Base-by-base conservation (phyloP, 352 stramenopile genomes). In the Plasmopara muralis region DNA sequence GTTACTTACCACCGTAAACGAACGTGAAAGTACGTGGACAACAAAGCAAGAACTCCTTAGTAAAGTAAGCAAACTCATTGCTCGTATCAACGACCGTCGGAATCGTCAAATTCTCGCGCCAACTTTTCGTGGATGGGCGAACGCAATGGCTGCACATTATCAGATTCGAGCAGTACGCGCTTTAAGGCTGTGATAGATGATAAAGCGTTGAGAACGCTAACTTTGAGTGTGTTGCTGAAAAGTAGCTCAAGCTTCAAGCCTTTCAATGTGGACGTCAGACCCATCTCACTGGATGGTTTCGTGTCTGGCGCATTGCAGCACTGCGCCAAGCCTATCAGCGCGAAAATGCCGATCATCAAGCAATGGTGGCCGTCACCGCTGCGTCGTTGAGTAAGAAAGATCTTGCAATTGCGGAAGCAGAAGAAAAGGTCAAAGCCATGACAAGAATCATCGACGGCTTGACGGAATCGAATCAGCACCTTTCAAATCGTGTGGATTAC, bases 381-480 rank as follows among this genome's bases (percentile, higher is more conserved):
- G 66, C 80, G 38, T 87, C 79, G 14, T 64, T 88, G 12, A 88
- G 75, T 35, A 78, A 77, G 35, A 92, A 92, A 54, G 81, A 89
- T 46, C 77, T 87, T 13, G 57, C 74, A 47, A 78, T 92, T 39
- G 68, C 67, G 0, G 74, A 87, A 20, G 64, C 71, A 9, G 73
- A 87, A 45, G 70, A 64, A 14, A 88, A 87, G 47, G 71, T 85
- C 12, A 68, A 66, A 25, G 84, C 78, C 38, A 87, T 92, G 71
- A 64, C 74, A 16, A 74, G 74, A 29, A 87, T 89, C 34, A 85
- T 89, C 48, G 81, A 92, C 53, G 83, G 77, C 40, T 68, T 92
- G 29, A 89, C 77, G 1, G 75, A 85, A 47, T 83, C 77, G 5
- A 92, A 92, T 50, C 73, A 69, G 25, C 75, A 87, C 28, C 55